Percentiles rank a stretch among this genome's conserved stretches.
These are phyloP conservation scores for Alternaria gansuensis DNA, from an alignment of 2,329 filamentous ascomycete species.

Conservation along the genomic window DNA sequence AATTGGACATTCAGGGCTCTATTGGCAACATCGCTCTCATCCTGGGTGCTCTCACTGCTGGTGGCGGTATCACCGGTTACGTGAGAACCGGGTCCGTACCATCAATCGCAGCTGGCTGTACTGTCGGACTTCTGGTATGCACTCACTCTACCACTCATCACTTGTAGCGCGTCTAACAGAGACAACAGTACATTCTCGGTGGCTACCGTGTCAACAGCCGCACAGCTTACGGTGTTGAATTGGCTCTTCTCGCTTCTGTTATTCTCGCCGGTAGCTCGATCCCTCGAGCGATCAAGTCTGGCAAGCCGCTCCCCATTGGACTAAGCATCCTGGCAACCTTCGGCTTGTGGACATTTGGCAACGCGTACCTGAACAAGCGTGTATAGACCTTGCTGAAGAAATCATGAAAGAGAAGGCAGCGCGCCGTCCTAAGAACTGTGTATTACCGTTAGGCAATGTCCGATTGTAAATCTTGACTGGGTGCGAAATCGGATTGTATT, in stretches of 20 bases:
- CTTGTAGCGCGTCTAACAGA: constrained; percentile 4
- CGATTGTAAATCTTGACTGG: not conserved
- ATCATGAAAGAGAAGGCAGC: not conserved
- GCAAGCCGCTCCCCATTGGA: constrained; percentile 84
- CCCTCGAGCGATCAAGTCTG: constrained; percentile 81
- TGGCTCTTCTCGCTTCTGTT: constrained; percentile 87
- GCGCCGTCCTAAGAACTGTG: not conserved
- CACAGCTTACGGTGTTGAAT: constrained; percentile 83
- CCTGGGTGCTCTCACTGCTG: constrained; percentile 82
- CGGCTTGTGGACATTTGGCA: constrained; percentile 81
- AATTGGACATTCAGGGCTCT: constrained; percentile 26
- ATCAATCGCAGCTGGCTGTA: constrained; percentile 83
- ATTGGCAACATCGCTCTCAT: constrained; percentile 74
- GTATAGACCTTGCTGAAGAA: constrained; percentile 2
- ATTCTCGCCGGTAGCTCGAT: constrained; percentile 84
- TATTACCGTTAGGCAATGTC: not conserved
- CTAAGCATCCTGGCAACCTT: constrained; percentile 81
- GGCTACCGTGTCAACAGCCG: constrained; percentile 80
- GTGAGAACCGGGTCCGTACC: constrained; percentile 84
- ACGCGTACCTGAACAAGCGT: constrained; percentile 60
- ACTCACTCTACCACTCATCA: not conserved
- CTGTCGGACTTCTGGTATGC: constrained; percentile 74
- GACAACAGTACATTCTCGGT: constrained; percentile 72
- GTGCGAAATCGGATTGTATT: not conserved
- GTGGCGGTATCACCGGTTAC: constrained; percentile 88